These are phyloP conservation scores for Pythium myriotylum DNA, from an alignment of 352 stramenopile species.

Conservation along the genomic window DNA sequence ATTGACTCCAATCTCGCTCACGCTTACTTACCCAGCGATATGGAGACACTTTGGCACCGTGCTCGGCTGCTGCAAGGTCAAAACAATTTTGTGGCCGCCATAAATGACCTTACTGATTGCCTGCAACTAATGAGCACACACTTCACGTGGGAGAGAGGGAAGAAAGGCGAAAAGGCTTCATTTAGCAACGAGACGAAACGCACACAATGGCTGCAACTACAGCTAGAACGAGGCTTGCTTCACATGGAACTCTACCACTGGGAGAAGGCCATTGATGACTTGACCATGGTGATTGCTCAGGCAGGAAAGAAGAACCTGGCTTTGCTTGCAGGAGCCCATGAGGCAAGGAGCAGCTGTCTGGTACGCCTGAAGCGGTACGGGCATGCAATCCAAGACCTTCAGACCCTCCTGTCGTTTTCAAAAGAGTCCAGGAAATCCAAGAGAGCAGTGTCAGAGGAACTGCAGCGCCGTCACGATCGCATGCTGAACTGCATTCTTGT, in stretches of 20 bases:
- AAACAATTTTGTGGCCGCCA: conserved; percentile 39
- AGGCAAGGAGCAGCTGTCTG: conserved; percentile 39
- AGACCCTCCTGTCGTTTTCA: conserved; percentile 29
- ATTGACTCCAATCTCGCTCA: conserved; percentile 55
- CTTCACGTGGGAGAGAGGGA: conserved; percentile 42
- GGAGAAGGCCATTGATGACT: conserved; percentile 44
- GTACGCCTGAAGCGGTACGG: conserved; percentile 41
- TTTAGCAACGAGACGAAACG: conserved; percentile 44
- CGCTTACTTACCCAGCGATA: conserved; percentile 47
- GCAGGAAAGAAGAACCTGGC: conserved; percentile 33
- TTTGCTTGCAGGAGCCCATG: conserved; percentile 32
- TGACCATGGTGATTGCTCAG: conserved; percentile 47
- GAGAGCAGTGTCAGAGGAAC: conserved; percentile 5
- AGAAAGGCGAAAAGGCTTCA: conserved; percentile 28
- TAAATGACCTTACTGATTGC: conserved; percentile 49
- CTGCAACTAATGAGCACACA: conserved; percentile 38
- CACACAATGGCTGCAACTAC: conserved; percentile 51
- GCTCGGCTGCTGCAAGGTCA: conserved; percentile 41
- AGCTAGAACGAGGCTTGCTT: conserved; percentile 42
- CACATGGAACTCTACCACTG: conserved; percentile 43
- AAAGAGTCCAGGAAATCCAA: conserved; percentile 26
- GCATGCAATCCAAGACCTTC: conserved; percentile 53
- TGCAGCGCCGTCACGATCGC: conserved; percentile 25
- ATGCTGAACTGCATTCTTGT: conserved; percentile 48
- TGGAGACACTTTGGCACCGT: conserved; percentile 58